These are phyloP conservation scores for Trichoderma polysporum DNA, from an alignment of 2,329 filamentous ascomycete species.

Conservation along the genomic window DNA sequence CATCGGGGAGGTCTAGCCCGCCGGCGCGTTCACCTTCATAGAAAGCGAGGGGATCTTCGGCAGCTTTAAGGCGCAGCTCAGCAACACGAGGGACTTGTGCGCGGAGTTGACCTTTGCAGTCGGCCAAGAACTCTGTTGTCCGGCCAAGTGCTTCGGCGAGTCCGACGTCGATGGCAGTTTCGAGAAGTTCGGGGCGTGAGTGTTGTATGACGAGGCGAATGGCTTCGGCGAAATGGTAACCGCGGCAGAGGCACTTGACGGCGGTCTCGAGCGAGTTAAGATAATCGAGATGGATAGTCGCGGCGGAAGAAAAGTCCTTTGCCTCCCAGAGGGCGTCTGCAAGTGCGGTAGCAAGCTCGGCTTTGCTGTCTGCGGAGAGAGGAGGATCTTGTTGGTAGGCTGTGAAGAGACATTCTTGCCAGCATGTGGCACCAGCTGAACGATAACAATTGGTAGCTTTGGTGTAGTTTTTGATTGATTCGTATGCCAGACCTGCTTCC, in stretches of 20 bases:
- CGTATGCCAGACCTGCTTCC: slow-evolving; percentile 87
- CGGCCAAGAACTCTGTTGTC: slow-evolving; percentile 87
- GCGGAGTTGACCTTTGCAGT: slow-evolving; percentile 81
- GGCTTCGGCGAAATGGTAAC: slow-evolving; percentile 85
- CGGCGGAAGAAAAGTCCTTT: slow-evolving; percentile 79
- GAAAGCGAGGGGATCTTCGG: slow-evolving; percentile 82
- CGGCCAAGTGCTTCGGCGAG: slow-evolving; percentile 77
- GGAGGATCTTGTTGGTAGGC: slow-evolving; percentile 67
- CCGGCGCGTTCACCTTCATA: slow-evolving; percentile 72
- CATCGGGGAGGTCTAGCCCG: slow-evolving; percentile 77
- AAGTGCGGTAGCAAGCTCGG: slow-evolving; percentile 68
- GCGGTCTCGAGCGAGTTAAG: slow-evolving; percentile 70
- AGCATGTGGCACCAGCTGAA: slow-evolving; percentile 70
- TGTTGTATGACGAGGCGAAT: slow-evolving; percentile 70
- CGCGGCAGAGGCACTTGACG: slow-evolving; percentile 78
- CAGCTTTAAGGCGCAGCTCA: slow-evolving; percentile 78
- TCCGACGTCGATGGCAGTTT: slow-evolving; percentile 69
- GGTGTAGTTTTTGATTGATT: slow-evolving; percentile 73
- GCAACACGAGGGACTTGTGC: slow-evolving; percentile 83
- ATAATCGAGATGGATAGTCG: slow-evolving; percentile 78
- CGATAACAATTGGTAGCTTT: slow-evolving; percentile 82
- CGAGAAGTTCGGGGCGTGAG: slow-evolving; percentile 61
- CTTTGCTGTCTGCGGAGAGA: slow-evolving; percentile 59
- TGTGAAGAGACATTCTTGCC: slow-evolving; percentile 85
- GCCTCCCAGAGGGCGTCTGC: slow-evolving; percentile 78